Conservation (phyloP, 1,284 basidiomycete genomes). For the Tylopilus orsonianus region DNA sequence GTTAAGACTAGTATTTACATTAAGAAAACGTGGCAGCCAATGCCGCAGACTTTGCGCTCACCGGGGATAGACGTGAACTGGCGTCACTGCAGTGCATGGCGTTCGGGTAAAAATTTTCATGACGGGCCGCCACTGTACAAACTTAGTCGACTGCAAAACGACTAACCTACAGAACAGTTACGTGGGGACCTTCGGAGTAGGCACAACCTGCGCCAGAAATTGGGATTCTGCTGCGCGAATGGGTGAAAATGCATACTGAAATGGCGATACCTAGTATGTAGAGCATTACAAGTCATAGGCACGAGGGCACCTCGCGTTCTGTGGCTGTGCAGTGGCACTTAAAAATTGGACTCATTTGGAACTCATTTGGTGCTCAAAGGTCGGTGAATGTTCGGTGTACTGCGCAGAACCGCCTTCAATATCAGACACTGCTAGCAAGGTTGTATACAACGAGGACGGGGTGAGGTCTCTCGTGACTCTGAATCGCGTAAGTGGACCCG, state of each 20-base stretch:
- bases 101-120: slow-evolving; percentile 6
- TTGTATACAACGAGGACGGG: slow-evolving; percentile 19
- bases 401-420: slow-evolving; percentile 16
- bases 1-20: slow-evolving; percentile 19
- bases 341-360: no score
- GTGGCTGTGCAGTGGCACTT: slow-evolving; percentile 32
- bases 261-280: background rate
- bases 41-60: slow-evolving; percentile 11
- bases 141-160: background rate
- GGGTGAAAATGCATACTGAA: background rate
- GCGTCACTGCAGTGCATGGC: slow-evolving; percentile 26
- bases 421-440: slow-evolving; percentile 14
- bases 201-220: background rate
- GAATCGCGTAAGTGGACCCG: no score
- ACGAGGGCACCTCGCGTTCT: slow-evolving; percentile 28
- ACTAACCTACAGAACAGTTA: background rate
- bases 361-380: no score
- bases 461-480: slow-evolving; percentile 13
- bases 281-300: slow-evolving; percentile 20
- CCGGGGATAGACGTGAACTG: slow-evolving; percentile 19
- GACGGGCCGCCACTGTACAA: slow-evolving; percentile 16
- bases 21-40: slow-evolving; percentile 30
- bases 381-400: slow-evolving; percentile 11
- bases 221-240: background rate
- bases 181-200: background rate